phyloP scores from a whole-genome alignment of 768 basidiomycete genomes.

The Boletus sp. region DNA sequence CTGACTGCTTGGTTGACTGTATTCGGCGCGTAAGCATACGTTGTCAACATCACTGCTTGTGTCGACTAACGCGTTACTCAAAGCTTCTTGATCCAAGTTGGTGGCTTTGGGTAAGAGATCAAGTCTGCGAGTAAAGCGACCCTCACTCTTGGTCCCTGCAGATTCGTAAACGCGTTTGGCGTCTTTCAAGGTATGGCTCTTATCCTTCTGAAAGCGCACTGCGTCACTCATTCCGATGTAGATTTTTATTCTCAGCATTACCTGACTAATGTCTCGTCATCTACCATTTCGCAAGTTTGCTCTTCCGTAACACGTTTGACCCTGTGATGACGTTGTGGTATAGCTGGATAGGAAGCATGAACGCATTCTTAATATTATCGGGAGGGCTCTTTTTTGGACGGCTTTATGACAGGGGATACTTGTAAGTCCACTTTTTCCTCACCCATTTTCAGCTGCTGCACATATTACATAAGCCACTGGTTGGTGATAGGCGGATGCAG shows the following conservation, averaged over 20 bases:
- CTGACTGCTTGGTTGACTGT: slow-evolving; percentile 24
- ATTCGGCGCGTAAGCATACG: slow-evolving; percentile 20
- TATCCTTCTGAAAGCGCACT: background rate
- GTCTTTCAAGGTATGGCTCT: slow-evolving; percentile 36
- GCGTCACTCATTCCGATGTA: slow-evolving; percentile 12
- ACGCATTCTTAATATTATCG: slow-evolving; percentile 42
- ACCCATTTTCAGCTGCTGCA: background rate
- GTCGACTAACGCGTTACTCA: background rate
- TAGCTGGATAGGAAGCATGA: slow-evolving; percentile 49
- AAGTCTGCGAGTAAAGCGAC: background rate
- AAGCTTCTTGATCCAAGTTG: slow-evolving; percentile 36
- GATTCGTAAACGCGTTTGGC: slow-evolving; percentile 37
- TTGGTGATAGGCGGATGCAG: slow-evolving; percentile 43
- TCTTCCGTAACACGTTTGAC: background rate
- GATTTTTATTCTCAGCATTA: slow-evolving; percentile 39
- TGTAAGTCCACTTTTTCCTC: slow-evolving; percentile 28
- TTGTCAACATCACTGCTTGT: background rate
- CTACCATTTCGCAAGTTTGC: slow-evolving; percentile 34
- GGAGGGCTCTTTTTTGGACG: slow-evolving; percentile 46
- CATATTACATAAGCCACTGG: slow-evolving; percentile 31
- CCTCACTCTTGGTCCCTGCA: slow-evolving; percentile 4
- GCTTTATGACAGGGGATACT: slow-evolving; percentile 51
- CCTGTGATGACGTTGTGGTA: background rate
- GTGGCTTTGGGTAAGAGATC: slow-evolving; percentile 34
- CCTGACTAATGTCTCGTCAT: slow-evolving; percentile 34